phyloP scores from a whole-genome alignment of 2,329 filamentous ascomycete genomes.

The Claviceps humidiphila region DNA sequence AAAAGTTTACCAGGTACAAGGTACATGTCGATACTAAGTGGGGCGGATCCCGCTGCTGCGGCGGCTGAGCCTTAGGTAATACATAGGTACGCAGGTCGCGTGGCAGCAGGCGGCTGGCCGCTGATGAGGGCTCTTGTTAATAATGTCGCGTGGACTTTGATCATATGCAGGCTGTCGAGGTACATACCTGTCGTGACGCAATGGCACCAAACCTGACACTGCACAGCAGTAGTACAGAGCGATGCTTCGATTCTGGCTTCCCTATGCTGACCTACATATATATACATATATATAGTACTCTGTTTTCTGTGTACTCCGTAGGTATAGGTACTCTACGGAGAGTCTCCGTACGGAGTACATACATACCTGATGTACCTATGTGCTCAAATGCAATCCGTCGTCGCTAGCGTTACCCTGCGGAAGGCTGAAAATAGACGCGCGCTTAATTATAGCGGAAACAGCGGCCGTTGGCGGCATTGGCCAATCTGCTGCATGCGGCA shows the following conservation, averaged over 20 bases:
- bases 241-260: neutral
- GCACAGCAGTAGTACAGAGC: neutral
- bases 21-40: neutral
- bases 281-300: no score
- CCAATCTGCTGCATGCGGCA: neutral
- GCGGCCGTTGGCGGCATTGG: neutral
- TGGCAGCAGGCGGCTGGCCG: neutral
- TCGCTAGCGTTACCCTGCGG: no score
- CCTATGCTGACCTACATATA: no score
- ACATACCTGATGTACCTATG: neutral
- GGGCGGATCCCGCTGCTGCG: neutral
- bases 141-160: no score
- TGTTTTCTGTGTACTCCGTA: no score
- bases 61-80: no score
- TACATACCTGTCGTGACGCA: neutral
- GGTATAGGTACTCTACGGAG: no score
- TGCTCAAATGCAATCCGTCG: neutral
- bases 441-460: conserved; percentile 2
- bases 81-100: neutral
- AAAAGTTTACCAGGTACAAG: neutral
- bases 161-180: no score
- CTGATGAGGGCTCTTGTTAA: neutral
- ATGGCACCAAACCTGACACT: neutral
- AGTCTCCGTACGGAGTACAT: no score
- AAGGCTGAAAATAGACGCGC: conserved; percentile 4